Base-by-base conservation (phyloP, 352 stramenopile species). In the Phytophthora vignae region DNA sequence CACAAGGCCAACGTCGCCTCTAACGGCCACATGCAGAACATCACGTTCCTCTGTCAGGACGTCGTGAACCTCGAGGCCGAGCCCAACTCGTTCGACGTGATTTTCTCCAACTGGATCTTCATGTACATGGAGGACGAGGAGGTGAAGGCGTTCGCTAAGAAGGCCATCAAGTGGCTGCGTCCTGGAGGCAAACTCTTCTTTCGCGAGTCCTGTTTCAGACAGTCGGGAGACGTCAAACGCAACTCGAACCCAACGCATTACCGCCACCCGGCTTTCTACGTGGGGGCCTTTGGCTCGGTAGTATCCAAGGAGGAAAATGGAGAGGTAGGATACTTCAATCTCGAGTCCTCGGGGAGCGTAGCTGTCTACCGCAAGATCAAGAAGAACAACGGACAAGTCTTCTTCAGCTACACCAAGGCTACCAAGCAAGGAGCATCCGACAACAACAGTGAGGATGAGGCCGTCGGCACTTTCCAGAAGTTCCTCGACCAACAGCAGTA, bases 301-400 rank as follows among this genome's bases (percentile, higher is more conserved):
- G 25, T 85, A 1, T 81, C 78, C 0, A 78, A 84, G 19, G 85
- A 91, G 49, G 49, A 57, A 0, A 77, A 78, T 25, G 74, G 60
- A 48, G 60, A 67, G 9, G 64, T 88, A 12, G 87, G 82, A 31
- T 90, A 82, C 44, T 73, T 94, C 40, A 78, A 87, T 27, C 70
- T 95, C n/a, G 84, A 93, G 64, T 90, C 83, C 0, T 91, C 82
- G 0, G 89, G 85, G 19, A 88, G 76, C 55, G 74, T 95, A 55
- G 66, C 74, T 1, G 82, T 89, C 7, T 92, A 92, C 69, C 83
- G 85, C 64, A 88, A 87, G 52, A 62, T 91, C 64, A 94, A 94
- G 82, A 90, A 92, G 62, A 94, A 93, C 83, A 92, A 92, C 59
- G 87, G 87, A 21, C 87, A 94, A 55, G 77, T 94, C 14, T 92